These are phyloP conservation scores for Tricholoma sp. DNA, from an alignment of 768 basidiomycete species.

Conservation along the genomic window DNA sequence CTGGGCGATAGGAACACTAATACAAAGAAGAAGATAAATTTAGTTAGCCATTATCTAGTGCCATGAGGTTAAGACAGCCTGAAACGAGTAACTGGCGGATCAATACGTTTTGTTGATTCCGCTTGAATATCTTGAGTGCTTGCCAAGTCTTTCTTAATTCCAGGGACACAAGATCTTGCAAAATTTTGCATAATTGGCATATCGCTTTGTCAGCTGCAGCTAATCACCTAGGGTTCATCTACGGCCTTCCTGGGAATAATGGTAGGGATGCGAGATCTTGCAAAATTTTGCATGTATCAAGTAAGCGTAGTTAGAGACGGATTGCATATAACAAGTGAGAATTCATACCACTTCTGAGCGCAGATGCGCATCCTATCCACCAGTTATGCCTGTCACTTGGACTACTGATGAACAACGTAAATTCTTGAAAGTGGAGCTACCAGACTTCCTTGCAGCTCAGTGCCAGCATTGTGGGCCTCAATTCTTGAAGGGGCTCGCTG, in stretches of 20 bases:
- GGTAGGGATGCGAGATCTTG: neutral
- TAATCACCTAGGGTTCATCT: neutral
- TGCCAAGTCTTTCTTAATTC: neutral
- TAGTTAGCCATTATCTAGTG: neutral
- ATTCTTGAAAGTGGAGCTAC: neutral
- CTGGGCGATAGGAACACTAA: neutral
- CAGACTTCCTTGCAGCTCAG: neutral
- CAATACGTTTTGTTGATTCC: neutral
- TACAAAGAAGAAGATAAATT: neutral
- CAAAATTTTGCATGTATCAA: neutral
- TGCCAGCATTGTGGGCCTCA: neutral
- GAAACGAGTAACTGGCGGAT: neutral
- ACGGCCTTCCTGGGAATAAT: neutral
- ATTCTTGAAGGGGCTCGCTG: neutral
- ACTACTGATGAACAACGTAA: neutral
- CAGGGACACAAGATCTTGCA: neutral
- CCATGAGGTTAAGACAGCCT: neutral
- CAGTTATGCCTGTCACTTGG: neutral
- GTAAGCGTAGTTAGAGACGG: neutral
- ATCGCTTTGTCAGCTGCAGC: neutral
- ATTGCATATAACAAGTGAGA: neutral
- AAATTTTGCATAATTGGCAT: neutral
- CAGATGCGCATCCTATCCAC: neutral
- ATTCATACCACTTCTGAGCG: neutral
- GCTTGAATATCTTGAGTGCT: neutral